Evolutionary conservation across 2,329 filamentous ascomycete species (phyloP).

Genomic region (Delphinella strobiligena): DNA sequence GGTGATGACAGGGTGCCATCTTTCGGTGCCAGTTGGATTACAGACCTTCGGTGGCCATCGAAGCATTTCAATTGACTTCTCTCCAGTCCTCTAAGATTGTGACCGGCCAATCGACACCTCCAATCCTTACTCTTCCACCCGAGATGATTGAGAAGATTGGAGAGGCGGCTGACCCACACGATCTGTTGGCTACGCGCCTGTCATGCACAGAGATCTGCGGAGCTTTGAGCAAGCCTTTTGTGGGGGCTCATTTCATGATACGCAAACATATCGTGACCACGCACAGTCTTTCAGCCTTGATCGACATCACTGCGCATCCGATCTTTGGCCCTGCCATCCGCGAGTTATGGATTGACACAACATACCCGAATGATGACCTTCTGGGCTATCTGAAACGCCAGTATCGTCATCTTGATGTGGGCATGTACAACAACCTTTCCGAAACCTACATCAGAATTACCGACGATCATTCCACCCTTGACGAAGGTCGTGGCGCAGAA

Average conservation of each 20-base stretch:
- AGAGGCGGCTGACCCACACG: not conserved
- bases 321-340: not conserved
- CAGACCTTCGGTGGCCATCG: no score
- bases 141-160: not conserved
- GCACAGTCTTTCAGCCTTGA: not conserved
- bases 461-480: not conserved
- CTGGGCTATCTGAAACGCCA: not conserved
- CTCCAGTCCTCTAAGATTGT: no score
- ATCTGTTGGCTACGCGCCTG: not conserved
- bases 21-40: no score
- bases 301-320: not conserved
- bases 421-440: no score
- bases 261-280: not conserved
- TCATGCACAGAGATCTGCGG: not conserved
- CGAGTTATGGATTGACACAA: not conserved
- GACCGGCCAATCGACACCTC: no score
- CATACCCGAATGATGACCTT: not conserved
- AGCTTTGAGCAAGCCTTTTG: not conserved
- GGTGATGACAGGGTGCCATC: no score
- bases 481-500: not conserved
- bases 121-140: not conserved
- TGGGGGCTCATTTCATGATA: not conserved
- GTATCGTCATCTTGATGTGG: no score
- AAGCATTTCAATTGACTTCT: no score
- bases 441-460: not conserved